Percentiles rank a stretch among this genome's conserved stretches.
phyloP scores from a whole-genome alignment of 140 eudicot genomes.

The Ambrosia hybrid region DNA sequence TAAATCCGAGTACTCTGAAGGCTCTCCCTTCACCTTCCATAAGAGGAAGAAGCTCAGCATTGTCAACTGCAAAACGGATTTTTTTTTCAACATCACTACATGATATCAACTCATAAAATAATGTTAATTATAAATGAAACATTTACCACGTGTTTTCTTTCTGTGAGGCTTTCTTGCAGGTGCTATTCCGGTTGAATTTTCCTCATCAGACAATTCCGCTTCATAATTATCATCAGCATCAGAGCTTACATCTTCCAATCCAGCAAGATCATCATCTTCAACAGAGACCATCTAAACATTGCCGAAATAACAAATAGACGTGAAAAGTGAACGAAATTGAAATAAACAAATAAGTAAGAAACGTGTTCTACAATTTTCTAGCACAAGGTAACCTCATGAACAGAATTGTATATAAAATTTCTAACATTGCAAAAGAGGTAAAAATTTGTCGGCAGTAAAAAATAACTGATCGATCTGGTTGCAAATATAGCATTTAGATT shows the following conservation, averaged over 20 bases:
- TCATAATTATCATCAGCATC: constrained; percentile 96
- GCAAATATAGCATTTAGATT: no score
- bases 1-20: constrained; percentile 86
- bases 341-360: background rate
- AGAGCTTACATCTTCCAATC: constrained; percentile 90
- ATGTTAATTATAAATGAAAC: background rate
- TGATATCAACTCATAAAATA: background rate
- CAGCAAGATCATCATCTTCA: constrained; percentile 98
- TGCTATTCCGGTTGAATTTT: constrained; percentile 63
- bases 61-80: constrained; percentile 42
- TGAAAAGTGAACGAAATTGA: background rate
- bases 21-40: constrained; percentile 98
- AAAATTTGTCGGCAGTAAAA: no score
- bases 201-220: constrained; percentile 75
- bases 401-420: no score
- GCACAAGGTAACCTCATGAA: no score
- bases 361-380: no score
- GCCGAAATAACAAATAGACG: constrained; percentile 1
- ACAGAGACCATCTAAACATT: constrained; percentile 79
- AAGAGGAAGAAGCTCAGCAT: constrained; percentile 62
- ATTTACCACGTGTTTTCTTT: constrained; percentile 77
- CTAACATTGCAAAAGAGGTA: no score
- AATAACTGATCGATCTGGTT: no score
- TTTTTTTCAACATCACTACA: background rate
- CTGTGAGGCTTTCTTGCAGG: constrained; percentile 65